phyloP scores from a whole-genome alignment of 169 alveolate species.

The Plasmodium sp. region DNA sequence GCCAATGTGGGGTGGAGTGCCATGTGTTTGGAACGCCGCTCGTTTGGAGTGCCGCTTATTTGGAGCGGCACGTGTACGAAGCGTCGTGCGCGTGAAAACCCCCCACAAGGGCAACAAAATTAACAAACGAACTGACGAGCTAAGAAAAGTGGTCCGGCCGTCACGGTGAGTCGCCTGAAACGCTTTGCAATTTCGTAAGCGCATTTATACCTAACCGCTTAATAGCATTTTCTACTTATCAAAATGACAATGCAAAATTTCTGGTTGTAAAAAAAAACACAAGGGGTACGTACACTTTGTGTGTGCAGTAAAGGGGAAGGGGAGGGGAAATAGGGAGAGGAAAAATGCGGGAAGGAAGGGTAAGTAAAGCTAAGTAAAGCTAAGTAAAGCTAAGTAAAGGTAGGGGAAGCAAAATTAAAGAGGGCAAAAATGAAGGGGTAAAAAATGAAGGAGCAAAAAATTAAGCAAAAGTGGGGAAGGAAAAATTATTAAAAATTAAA shows the following conservation, averaged over 20 bases:
- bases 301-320: neutral
- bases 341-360: neutral
- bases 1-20: neutral
- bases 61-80: neutral
- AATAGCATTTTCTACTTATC: neutral
- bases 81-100: neutral
- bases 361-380: too few relatives aligned
- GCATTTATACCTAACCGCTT: neutral
- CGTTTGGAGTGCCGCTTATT: neutral
- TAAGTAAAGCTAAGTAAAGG: neutral
- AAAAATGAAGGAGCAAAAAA: neutral
- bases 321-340: too few relatives aligned
- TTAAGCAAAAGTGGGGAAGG: neutral
- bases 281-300: neutral
- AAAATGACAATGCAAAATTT: neutral
- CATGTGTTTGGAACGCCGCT: neutral
- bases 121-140: neutral
- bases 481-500: slow-evolving; percentile 11
- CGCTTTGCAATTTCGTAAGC: neutral
- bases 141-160: neutral
- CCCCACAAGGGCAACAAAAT: neutral
- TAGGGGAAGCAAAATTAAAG: neutral
- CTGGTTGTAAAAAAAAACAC: neutral
- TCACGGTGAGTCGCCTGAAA: neutral
- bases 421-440: neutral